A percentile compares a stretch with the other conserved stretches of the same genome.
These are phyloP conservation scores for Pyrus bretschneideri DNA, from an alignment of 306 rosid species.

Conservation along the genomic window DNA sequence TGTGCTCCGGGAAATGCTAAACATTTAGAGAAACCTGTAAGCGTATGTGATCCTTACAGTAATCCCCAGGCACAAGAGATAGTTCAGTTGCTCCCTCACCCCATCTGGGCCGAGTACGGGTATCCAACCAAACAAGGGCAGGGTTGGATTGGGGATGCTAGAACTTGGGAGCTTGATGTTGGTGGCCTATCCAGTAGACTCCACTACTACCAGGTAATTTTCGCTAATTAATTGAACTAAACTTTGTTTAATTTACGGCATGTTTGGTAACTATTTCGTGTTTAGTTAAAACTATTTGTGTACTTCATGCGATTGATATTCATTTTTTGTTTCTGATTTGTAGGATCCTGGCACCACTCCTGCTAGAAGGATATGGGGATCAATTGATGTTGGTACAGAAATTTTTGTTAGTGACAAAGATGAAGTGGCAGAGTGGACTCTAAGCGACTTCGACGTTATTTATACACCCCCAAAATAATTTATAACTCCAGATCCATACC, in stretches of 20 bases:
- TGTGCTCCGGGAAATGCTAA: constrained; percentile 75
- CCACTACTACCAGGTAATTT: constrained; percentile 58
- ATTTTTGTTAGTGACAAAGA: constrained; percentile 55
- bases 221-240: neutral
- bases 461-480: constrained; percentile 4
- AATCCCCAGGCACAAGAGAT: constrained; percentile 88
- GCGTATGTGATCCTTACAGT: constrained; percentile 71
- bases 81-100: constrained; percentile 72
- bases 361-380: constrained; percentile 66
- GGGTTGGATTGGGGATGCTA: constrained; percentile 73
- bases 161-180: constrained; percentile 84
- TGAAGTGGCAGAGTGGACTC: constrained; percentile 75
- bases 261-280: too few relatives aligned
- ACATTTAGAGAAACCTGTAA: constrained; percentile 46
- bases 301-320: neutral
- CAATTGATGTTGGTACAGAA: constrained; percentile 69
- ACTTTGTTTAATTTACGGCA: too few relatives aligned
- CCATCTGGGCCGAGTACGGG: constrained; percentile 68
- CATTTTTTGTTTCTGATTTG: neutral
- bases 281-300: neutral
- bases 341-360: constrained; percentile 65
- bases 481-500: neutral
- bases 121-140: constrained; percentile 61
- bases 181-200: constrained; percentile 62
- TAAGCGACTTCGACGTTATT: constrained; percentile 55